Percentiles rank a stretch among this genome's conserved stretches.
Conservation (phyloP, 2,329 filamentous ascomycete genomes). For the Fusarium setosum region DNA sequence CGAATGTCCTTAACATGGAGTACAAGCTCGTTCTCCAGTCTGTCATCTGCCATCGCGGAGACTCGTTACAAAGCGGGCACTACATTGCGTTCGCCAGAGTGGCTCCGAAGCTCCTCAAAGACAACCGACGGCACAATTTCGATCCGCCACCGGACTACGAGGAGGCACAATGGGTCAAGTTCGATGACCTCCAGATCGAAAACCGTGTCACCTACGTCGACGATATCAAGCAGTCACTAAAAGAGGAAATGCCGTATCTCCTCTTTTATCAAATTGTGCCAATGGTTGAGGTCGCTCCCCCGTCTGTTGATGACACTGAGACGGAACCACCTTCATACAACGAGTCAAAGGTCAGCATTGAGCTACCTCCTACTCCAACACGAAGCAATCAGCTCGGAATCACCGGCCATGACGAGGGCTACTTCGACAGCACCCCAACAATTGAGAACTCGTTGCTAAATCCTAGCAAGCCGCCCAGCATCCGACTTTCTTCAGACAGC, state of each 20-base stretch:
- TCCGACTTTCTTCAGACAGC: conserved; percentile 67
- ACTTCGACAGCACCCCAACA: conserved; percentile 41
- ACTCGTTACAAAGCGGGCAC: conserved; percentile 87
- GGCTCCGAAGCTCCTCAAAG: conserved; percentile 69
- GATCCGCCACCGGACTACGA: conserved; percentile 74
- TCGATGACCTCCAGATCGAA: conserved; percentile 82
- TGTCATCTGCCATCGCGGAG: conserved; percentile 90
- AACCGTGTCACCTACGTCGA: conserved; percentile 81
- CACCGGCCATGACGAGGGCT: conserved; percentile 35
- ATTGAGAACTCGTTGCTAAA: conserved; percentile 30
- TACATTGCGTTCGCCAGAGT: conserved; percentile 89
- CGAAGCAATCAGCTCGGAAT: conserved; percentile 28
- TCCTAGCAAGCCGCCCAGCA: conserved; percentile 57
- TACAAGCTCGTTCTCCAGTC: conserved; percentile 95
- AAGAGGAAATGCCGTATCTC: conserved; percentile 91
- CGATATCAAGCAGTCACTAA: conserved; percentile 80
- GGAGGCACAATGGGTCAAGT: conserved; percentile 86
- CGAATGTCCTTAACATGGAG: conserved; percentile 79
- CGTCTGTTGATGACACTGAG: conserved; percentile 59
- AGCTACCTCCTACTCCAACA: conserved; percentile 44
- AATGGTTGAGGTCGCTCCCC: conserved; percentile 74
- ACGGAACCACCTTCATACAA: conserved; percentile 70
- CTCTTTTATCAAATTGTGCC: conserved; percentile 96
- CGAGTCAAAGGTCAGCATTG: conserved; percentile 59
- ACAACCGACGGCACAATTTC: conserved; percentile 66